Percentiles rank a stretch among this genome's conserved stretches.
These are phyloP conservation scores for Globomyces pollinis-pini DNA, from an alignment of 192 early-diverging fungal species.

Conservation along the genomic window DNA sequence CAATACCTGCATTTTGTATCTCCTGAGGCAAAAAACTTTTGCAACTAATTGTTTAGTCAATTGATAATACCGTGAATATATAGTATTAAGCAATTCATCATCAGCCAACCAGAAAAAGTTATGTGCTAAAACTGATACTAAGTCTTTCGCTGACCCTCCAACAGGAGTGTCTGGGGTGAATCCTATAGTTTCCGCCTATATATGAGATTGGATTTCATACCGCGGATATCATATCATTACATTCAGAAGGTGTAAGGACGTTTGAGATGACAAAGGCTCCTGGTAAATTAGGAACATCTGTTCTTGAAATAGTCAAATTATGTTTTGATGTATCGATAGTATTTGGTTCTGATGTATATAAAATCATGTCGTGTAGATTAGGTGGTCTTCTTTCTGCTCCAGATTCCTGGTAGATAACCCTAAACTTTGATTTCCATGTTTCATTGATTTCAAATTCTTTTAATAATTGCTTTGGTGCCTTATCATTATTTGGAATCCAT, in stretches of 20 bases:
- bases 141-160: constrained; percentile 42
- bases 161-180: constrained; percentile 58
- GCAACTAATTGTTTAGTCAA: too few relatives aligned
- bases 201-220: too few relatives aligned
- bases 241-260: constrained; percentile 46
- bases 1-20: constrained; percentile 25
- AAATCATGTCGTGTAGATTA: constrained; percentile 49
- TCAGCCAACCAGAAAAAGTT: constrained; percentile 67
- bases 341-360: constrained; percentile 48
- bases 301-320: constrained; percentile 25
- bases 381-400: constrained; percentile 52
- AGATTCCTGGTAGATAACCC: constrained; percentile 42
- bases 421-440: constrained; percentile 19
- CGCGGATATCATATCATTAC: constrained; percentile 47
- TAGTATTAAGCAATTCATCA: constrained; percentile 36
- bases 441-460: not conserved
- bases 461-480: not conserved
- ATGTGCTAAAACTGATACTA: constrained; percentile 49
- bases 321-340: constrained; percentile 33
- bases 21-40: constrained; percentile 43
- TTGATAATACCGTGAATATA: too few relatives aligned
- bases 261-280: constrained; percentile 49
- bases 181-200: constrained; percentile 49
- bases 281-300: constrained; percentile 47
- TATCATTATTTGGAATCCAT: not conserved